Conservation (phyloP, 1,284 basidiomycete species). For the Papiliotrema fonsecae region DNA sequence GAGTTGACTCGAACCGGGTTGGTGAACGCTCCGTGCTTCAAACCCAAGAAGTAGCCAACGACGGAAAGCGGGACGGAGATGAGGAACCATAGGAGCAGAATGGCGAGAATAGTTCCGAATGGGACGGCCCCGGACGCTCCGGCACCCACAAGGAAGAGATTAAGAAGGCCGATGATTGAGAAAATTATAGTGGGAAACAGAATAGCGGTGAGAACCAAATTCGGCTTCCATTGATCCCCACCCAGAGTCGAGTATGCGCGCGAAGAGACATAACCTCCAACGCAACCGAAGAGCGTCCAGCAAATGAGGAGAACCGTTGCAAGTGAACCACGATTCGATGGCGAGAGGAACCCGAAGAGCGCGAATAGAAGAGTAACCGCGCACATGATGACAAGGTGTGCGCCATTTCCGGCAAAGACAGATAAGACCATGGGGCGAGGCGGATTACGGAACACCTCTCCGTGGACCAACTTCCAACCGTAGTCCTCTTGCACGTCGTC, state of each 20-base stretch:
- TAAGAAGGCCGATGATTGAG: slow-evolving; percentile 73
- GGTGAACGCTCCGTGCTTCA: slow-evolving; percentile 69
- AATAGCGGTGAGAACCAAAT: slow-evolving; percentile 81
- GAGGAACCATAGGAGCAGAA: slow-evolving; percentile 91
- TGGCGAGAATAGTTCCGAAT: slow-evolving; percentile 85
- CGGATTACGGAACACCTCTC: slow-evolving; percentile 90
- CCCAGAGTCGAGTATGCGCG: slow-evolving; percentile 78
- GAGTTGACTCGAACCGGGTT: slow-evolving; percentile 85
- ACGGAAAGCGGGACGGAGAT: slow-evolving; percentile 74
- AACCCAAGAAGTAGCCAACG: slow-evolving; percentile 63
- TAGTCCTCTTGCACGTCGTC: slow-evolving; percentile 98
- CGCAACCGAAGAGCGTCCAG: slow-evolving; percentile 90
- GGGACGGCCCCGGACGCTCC: slow-evolving; percentile 93
- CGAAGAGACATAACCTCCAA: slow-evolving; percentile 85
- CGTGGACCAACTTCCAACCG: slow-evolving; percentile 91
- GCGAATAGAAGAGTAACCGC: slow-evolving; percentile 90
- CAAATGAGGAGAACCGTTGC: slow-evolving; percentile 95
- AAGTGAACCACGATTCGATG: slow-evolving; percentile 89
- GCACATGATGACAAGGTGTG: slow-evolving; percentile 85
- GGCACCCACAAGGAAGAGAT: slow-evolving; percentile 77
- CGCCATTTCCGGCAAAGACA: slow-evolving; percentile 83
- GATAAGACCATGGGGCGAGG: slow-evolving; percentile 71
- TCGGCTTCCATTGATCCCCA: slow-evolving; percentile 73
- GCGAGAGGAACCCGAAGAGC: slow-evolving; percentile 92
- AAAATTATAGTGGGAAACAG: slow-evolving; percentile 82